Evolutionary conservation across 2,329 filamentous ascomycete species (phyloP).

Genomic region (Cadophora luteo-olivacea): DNA sequence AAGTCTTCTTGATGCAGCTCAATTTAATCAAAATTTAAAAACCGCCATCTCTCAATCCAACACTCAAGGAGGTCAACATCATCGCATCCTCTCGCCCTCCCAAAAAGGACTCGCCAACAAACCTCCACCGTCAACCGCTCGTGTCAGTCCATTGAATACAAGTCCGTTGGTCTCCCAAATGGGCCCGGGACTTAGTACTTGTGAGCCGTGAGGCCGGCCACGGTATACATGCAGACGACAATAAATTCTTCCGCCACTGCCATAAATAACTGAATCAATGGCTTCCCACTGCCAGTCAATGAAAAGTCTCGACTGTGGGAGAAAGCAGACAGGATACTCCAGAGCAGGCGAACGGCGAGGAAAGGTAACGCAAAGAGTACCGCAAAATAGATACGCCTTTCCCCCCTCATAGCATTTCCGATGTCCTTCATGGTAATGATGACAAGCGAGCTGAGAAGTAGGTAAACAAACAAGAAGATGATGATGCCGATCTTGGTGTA

Average conservation of each 20-base stretch:
- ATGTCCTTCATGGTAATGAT: constrained; percentile 39
- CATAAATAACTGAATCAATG: constrained; percentile 43
- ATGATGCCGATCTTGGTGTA: constrained; percentile 38
- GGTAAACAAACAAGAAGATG: constrained; percentile 43
- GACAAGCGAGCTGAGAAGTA: constrained; percentile 33
- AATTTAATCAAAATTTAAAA: too few species aligned
- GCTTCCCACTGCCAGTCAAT: constrained; percentile 33
- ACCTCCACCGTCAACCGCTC: too few species aligned
- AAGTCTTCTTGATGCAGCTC: too few species aligned
- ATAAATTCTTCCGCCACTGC: constrained; percentile 43
- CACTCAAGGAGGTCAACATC: too few species aligned
- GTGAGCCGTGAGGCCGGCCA: too few species aligned
- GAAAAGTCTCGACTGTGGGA: constrained; percentile 36
- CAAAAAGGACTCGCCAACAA: too few species aligned
- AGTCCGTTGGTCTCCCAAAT: too few species aligned
- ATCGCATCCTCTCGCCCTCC: too few species aligned
- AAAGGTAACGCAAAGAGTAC: constrained; percentile 42
- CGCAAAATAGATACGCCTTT: constrained; percentile 42
- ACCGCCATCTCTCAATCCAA: too few species aligned
- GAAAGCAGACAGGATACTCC: constrained; percentile 43
- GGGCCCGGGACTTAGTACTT: too few species aligned
- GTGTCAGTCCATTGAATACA: too few species aligned
- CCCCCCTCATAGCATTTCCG: constrained; percentile 39
- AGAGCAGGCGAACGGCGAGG: constrained; percentile 44
- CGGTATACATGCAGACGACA: too few species aligned